Evolutionary conservation across 2,329 filamentous ascomycete genomes (phyloP).

Genomic region (Cylindrodendrum hubeiense): DNA sequence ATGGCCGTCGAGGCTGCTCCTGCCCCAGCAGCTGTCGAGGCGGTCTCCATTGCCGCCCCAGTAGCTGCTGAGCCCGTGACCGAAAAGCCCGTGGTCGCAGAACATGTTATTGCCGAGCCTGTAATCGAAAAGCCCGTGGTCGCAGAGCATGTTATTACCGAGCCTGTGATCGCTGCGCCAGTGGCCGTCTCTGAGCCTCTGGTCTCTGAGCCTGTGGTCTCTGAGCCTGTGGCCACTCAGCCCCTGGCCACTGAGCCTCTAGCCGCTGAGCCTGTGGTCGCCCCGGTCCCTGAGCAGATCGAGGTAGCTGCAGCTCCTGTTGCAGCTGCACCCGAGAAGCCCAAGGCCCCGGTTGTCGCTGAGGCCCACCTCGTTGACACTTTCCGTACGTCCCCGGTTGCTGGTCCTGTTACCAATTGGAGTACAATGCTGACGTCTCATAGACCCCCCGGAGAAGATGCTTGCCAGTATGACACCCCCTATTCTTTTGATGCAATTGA

Average conservation of each 20-base stretch:
- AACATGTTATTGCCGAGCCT: not conserved
- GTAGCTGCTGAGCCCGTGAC: constrained; percentile 15
- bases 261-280: constrained; percentile 9
- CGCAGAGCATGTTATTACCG: not conserved
- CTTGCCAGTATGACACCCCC: constrained; percentile 68
- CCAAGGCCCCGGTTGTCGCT: constrained; percentile 71
- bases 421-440: constrained; percentile 35
- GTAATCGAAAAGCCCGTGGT: not conserved
- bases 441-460: constrained; percentile 76
- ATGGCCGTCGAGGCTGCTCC: constrained; percentile 32
- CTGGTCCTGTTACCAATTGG: not conserved
- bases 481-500: constrained; percentile 23
- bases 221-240: constrained; percentile 5
- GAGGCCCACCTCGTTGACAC: constrained; percentile 85
- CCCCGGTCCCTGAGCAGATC: not conserved
- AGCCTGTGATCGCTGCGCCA: constrained; percentile 11
- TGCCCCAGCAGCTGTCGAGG: constrained; percentile 26
- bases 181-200: not conserved
- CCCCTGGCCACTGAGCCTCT: constrained; percentile 8
- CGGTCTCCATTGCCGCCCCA: constrained; percentile 31
- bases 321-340: constrained; percentile 30
- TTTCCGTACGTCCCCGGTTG: constrained; percentile 64
- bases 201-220: constrained; percentile 10
- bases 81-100: not conserved
- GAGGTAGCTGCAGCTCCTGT: constrained; percentile 1